Base-by-base conservation (phyloP, 176 grass and related monocot genomes). In the Hyparrhenia diplandra region DNA sequence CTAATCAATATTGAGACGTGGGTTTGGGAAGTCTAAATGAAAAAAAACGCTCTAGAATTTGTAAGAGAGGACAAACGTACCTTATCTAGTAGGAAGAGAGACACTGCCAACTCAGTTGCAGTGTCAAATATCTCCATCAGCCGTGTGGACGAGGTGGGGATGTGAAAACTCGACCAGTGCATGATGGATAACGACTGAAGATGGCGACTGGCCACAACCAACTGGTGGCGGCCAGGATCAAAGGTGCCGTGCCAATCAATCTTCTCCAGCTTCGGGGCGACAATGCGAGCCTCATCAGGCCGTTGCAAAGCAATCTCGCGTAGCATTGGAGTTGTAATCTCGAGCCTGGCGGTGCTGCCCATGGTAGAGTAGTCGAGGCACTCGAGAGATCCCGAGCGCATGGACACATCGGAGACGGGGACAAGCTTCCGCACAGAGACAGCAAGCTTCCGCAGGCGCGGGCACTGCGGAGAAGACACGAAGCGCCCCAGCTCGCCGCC, bases 351-450 rank as follows among this genome's bases (percentile, higher is more conserved):
- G 0, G 8, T n/a, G 0, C 4, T 32, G 32, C 0, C 2, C 1
- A 6, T 2, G 30, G 4, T 12, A 2, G 0, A 0, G 28, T 32
- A 64, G 1, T 32, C 0, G 61, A 64, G 64, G n/a, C 32, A 67
- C 64, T 21, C 3, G 3, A 67, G 64, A 37, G 34, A 37, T 37
- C 4, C 32, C 0, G 64, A 67, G 64, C 18, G 14, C 4, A 67
- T 12, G 2, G 18, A 20, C 2, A 37, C 64, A 0, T n/a, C 18
- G 18, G 0, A 2, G 64, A 8, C 18, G 8, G 34, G 32, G 3
- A 1, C 30, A 3, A 37, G 34, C 18, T 1, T 2, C 17, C 0
- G 0, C 43, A 67, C 16, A 5, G 0, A 8, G 3, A 8, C 4
- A 36, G 1, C 1, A 16, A 37, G 64, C 8, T 12, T 67, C 64